Percentiles rank a stretch among this genome's conserved stretches.
Conservation (phyloP, 495 filamentous ascomycete species). For the Penicillium pulvis region DNA sequence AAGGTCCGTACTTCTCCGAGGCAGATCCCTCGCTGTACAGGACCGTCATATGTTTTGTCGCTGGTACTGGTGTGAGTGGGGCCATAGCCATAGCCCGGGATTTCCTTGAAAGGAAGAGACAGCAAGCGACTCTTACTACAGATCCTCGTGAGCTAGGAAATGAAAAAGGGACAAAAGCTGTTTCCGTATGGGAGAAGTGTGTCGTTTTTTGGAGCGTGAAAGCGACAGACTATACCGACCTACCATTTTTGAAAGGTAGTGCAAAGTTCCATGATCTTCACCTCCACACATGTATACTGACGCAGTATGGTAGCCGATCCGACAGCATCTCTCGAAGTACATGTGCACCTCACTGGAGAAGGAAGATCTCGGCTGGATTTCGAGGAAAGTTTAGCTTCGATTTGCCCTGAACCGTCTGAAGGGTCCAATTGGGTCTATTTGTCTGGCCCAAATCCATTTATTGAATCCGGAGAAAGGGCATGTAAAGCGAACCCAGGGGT, state of each 20-base stretch:
- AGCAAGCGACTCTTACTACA: conserved; percentile 5
- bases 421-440: conserved; percentile 12
- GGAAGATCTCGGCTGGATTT: conserved; percentile 9
- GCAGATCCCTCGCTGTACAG: conserved; percentile 12
- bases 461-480: conserved; percentile 12
- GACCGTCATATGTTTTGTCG: conserved; percentile 13
- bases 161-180: not conserved
- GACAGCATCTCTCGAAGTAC: conserved; percentile 6
- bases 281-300: conserved; percentile 2
- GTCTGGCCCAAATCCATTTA: conserved; percentile 12
- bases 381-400: conserved; percentile 5
- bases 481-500: conserved; percentile 8
- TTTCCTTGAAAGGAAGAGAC: conserved; percentile 11
- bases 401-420: not conserved
- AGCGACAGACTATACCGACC: conserved; percentile 6
- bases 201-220: conserved; percentile 11
- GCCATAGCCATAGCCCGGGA: conserved; percentile 14
- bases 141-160: not conserved
- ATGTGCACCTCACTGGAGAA: conserved; percentile 9
- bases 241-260: conserved; percentile 10
- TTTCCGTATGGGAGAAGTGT: conserved; percentile 9
- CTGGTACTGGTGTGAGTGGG: conserved; percentile 14
- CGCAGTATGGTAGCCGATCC: conserved; percentile 10
- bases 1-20: conserved; percentile 11
- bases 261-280: not conserved